A percentile compares a stretch with the other conserved stretches of the same genome.
These are phyloP conservation scores for Chrysanthemum lavandulifolium DNA, from an alignment of 129 eudicot genomes.

Conservation along the genomic window DNA sequence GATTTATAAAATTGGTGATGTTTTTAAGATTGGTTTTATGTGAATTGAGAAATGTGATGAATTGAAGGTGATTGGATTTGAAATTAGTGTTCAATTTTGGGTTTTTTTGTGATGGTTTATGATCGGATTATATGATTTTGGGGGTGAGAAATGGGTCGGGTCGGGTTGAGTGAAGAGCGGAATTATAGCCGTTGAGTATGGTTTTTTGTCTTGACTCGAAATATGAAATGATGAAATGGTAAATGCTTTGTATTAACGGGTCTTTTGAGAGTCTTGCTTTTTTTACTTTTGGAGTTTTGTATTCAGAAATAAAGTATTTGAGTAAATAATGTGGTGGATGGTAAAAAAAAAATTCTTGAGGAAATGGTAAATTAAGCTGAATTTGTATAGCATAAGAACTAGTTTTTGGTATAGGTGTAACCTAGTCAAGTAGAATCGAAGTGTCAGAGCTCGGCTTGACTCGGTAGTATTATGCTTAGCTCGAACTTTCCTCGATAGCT, in stretches of 20 bases:
- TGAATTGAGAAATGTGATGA: conserved; percentile 9
- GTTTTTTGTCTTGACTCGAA: conserved; percentile 40
- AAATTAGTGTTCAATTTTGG: not conserved
- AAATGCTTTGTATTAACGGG: conserved; percentile 19
- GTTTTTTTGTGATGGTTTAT: conserved; percentile 11
- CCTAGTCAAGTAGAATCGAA: too few relatives aligned
- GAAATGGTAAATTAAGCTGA: too few relatives aligned
- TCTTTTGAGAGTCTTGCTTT: not conserved
- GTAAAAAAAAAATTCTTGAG: too few relatives aligned
- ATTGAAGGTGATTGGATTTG: not conserved
- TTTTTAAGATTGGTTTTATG: conserved; percentile 18
- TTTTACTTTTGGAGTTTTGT: not conserved
- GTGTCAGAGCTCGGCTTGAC: too few relatives aligned
- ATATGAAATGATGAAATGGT: not conserved
- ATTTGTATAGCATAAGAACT: too few relatives aligned
- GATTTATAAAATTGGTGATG: conserved; percentile 18
- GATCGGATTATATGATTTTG: conserved; percentile 23
- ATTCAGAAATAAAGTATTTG: not conserved
- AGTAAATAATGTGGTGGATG: not conserved
- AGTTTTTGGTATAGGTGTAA: too few relatives aligned
- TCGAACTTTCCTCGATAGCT: too few relatives aligned
- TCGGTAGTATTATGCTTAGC: too few relatives aligned
- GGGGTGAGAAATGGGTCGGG: conserved; percentile 19
- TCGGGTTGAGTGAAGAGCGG: conserved; percentile 38
- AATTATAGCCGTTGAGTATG: conserved; percentile 63